These are phyloP conservation scores for Fraxinus ornus DNA, from an alignment of 305 asterid species.

Conservation along the genomic window DNA sequence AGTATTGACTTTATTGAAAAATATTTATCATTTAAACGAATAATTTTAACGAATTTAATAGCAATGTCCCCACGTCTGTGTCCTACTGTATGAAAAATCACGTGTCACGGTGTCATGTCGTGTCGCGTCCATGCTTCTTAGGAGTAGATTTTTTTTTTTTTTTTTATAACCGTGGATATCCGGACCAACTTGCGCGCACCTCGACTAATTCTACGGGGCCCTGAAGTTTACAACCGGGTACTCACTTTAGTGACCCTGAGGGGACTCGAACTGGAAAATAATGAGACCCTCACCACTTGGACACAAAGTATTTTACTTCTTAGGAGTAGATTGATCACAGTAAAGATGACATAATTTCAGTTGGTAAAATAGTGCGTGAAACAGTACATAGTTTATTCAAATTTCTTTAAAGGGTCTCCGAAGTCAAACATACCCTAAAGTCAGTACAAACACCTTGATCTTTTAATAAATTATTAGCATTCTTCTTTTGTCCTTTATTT, in stretches of 20 bases:
- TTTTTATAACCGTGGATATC: no score
- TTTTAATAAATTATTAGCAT: not conserved
- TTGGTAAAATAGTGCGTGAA: not conserved
- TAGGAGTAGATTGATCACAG: not conserved
- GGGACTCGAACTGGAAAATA: no score
- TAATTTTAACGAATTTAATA: not conserved
- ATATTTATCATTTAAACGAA: not conserved
- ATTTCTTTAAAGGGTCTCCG: not conserved
- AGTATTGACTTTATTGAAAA: not conserved
- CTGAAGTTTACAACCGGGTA: no score
- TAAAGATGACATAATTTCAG: not conserved
- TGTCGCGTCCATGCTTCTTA: not conserved
- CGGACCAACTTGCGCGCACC: no score
- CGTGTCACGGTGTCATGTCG: not conserved
- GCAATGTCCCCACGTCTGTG: not conserved
- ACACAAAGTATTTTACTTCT: not conserved
- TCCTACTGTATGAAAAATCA: not conserved
- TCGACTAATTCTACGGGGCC: no score
- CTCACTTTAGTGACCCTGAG: no score
- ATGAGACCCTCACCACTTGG: no score
- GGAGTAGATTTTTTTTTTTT: not conserved
- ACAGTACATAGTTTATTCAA: not conserved
- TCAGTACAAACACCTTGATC: not conserved
- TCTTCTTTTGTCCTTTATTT: not conserved
- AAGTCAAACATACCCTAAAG: not conserved